Evolutionary conservation across 73 alveolate genomes (phyloP), one percentile per base, ranked within the genome.

Genomic region (Paraurostyla sp.): DNA sequence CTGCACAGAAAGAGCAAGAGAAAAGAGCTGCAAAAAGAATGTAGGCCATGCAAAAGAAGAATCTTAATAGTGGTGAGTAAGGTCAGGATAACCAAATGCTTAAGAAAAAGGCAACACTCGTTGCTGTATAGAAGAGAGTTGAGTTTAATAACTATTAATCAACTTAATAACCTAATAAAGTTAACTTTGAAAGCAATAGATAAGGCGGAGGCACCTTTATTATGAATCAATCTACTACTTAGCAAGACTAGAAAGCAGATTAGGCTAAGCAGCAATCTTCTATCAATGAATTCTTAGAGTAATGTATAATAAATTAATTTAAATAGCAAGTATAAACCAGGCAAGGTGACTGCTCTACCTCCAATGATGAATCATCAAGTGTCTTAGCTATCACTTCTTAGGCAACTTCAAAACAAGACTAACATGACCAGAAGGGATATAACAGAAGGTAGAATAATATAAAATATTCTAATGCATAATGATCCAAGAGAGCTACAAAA

Each of bases 391-490:
- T 50, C 35, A 15, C 76, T 82, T 52, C 48, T 33, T 36, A 62
- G 59, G 76, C 32, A 40, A 52, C 73, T 36, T 18, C 29, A 60
- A 27, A 82, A 33, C 56, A 69, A 60, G 25, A n/a, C 85, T 20
- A 85, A 88, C 51, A 51, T 88, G 91, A 88, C 94, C 18, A 52
- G 94, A 33, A 78, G 94, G 63, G 94, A 80, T 25, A 51, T 88
- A 32, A 88, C 94, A 6, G 91, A 88, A 56, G 59, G 46, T 1
- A 76, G 87, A 48, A 88, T 88, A 13, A 60, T 60, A 0, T 42
- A 41, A n/a, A 88, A 88, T 42, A 88, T 88, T 32, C 46, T 88
- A 2, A 15, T 80, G 56, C 87, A 88, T 49, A 88, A 88, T 60
- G 89, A 88, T 13, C 87, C 94, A 1, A 33, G 71, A 18, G 94